Evolutionary conservation across 495 filamentous ascomycete species (phyloP).

Genomic region (Aspergillus funiculosus): DNA sequence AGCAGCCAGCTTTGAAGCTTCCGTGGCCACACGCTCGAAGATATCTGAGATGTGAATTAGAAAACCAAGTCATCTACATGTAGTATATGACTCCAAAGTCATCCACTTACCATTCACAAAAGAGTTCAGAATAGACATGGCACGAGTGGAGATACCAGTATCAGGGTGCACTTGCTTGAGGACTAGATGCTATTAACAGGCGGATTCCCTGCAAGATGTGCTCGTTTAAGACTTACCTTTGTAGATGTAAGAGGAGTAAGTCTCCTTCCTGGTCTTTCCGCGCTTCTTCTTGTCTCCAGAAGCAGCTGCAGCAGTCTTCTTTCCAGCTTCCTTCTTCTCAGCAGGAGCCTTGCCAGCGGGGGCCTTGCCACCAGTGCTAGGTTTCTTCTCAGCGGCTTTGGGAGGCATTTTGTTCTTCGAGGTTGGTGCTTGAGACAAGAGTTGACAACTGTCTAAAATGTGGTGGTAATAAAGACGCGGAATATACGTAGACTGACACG

Average conservation of each 20-base stretch:
- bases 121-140: slow-evolving; percentile 99
- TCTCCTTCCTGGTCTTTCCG: slow-evolving; percentile 99
- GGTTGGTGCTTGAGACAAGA: too few relatives aligned
- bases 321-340: slow-evolving; percentile 99
- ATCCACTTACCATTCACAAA: slow-evolving; percentile 91
- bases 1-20: slow-evolving; percentile 96
- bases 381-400: slow-evolving; percentile 94
- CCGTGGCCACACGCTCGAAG: slow-evolving; percentile 98
- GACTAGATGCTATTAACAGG: slow-evolving; percentile 59
- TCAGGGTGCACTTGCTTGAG: slow-evolving; percentile 99
- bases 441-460: too few relatives aligned
- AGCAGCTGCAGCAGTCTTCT: slow-evolving; percentile 85
- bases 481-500: slow-evolving; percentile 28
- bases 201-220: too few relatives aligned
- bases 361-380: slow-evolving; percentile 93
- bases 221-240: slow-evolving; percentile 84
- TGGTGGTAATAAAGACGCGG: too few relatives aligned
- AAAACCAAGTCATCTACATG: slow-evolving; percentile 10
- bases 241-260: slow-evolving; percentile 99
- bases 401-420: slow-evolving; percentile 98
- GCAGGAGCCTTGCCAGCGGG: slow-evolving; percentile 80
- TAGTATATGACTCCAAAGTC: not conserved
- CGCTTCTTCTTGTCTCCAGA: slow-evolving; percentile 99
- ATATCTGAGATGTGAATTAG: too few relatives aligned
- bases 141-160: slow-evolving; percentile 99